These are phyloP conservation scores for Ilyonectria robusta DNA, from an alignment of 2,329 filamentous ascomycete genomes.

Conservation along the genomic window DNA sequence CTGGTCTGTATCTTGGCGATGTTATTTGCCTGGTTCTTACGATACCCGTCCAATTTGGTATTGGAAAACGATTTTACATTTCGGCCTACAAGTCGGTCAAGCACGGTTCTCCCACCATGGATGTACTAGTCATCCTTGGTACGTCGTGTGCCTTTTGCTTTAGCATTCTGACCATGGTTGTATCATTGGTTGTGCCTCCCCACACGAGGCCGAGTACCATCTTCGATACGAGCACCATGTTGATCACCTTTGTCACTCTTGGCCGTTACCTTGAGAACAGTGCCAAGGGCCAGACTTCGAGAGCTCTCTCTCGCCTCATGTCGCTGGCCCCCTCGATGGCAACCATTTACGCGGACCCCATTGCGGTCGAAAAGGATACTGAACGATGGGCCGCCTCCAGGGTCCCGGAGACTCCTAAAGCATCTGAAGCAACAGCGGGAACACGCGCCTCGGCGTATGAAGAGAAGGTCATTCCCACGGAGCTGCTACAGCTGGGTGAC, in stretches of 20 bases:
- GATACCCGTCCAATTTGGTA: slow-evolving; percentile 94
- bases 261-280: slow-evolving; percentile 93
- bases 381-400: slow-evolving; percentile 75
- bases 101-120: slow-evolving; percentile 96
- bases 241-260: slow-evolving; percentile 94
- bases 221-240: slow-evolving; percentile 98
- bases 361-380: slow-evolving; percentile 90
- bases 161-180: slow-evolving; percentile 87
- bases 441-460: slow-evolving; percentile 76
- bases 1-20: slow-evolving; percentile 90
- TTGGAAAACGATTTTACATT: slow-evolving; percentile 93
- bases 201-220: slow-evolving; percentile 88
- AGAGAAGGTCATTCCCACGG: slow-evolving; percentile 90
- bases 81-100: slow-evolving; percentile 95
- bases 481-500: slow-evolving; percentile 93
- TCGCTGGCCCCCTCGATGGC: slow-evolving; percentile 96
- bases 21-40: slow-evolving; percentile 87
- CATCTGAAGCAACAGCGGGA: slow-evolving; percentile 35
- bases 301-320: slow-evolving; percentile 94
- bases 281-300: slow-evolving; percentile 96
- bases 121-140: slow-evolving; percentile 93
- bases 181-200: slow-evolving; percentile 82
- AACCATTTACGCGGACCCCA: slow-evolving; percentile 94
- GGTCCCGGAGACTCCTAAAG: slow-evolving; percentile 58
- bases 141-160: slow-evolving; percentile 98